These are phyloP conservation scores for Rehmannia glutinosa DNA, from an alignment of 257 asterid species.

Conservation along the genomic window DNA sequence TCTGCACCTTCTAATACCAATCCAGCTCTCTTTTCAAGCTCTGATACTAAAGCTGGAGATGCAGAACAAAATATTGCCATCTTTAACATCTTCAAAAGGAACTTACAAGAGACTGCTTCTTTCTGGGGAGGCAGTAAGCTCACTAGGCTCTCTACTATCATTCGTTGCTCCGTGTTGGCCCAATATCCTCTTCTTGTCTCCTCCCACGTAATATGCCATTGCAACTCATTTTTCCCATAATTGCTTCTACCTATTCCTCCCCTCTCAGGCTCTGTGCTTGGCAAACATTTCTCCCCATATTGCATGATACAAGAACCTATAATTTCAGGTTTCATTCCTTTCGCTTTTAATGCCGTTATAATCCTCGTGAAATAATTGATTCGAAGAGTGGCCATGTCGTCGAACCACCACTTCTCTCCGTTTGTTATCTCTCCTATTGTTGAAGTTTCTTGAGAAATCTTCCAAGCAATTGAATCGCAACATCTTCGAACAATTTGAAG, in stretches of 20 bases:
- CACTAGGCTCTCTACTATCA: slow-evolving; percentile 62
- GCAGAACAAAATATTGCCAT: slow-evolving; percentile 52
- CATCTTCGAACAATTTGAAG: slow-evolving; percentile 88
- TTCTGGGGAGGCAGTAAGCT: slow-evolving; percentile 66
- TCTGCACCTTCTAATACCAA: slow-evolving; percentile 60
- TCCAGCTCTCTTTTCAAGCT: slow-evolving; percentile 77
- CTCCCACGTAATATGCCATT: slow-evolving; percentile 58
- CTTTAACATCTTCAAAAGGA: slow-evolving; percentile 59
- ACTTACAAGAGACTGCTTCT: slow-evolving; percentile 69
- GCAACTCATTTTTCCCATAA: slow-evolving; percentile 44
- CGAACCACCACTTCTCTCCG: slow-evolving; percentile 64
- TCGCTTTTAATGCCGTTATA: slow-evolving; percentile 55
- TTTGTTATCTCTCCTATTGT: slow-evolving; percentile 22
- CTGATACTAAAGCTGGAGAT: slow-evolving; percentile 69
- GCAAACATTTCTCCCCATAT: slow-evolving; percentile 68
- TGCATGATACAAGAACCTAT: slow-evolving; percentile 56
- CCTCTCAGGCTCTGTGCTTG: too few relatives aligned
- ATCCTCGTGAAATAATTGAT: slow-evolving; percentile 64
- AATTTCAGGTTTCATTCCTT: slow-evolving; percentile 49
- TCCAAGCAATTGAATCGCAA: slow-evolving; percentile 70
- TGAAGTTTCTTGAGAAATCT: slow-evolving; percentile 40
- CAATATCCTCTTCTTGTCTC: slow-evolving; percentile 32
- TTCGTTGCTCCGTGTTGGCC: slow-evolving; percentile 44
- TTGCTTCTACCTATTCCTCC: slow-evolving; percentile 32
- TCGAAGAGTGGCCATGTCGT: slow-evolving; percentile 56